A percentile compares a stretch with the other conserved stretches of the same genome.
Conservation (phyloP, 2,329 filamentous ascomycete genomes). For the Pseudonectria foliicola region DNA sequence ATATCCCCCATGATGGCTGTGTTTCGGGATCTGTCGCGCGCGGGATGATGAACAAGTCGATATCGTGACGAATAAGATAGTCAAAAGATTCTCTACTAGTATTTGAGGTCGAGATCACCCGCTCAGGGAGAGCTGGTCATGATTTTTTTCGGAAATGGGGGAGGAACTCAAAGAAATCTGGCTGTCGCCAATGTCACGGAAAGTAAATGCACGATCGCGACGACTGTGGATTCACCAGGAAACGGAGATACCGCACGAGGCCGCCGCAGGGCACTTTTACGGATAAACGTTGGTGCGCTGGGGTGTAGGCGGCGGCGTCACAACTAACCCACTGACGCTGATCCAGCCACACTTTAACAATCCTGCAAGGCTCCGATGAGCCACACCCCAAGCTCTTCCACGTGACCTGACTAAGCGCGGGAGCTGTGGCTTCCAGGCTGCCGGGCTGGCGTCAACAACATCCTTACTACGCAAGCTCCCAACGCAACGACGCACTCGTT, state of each 20-base stretch:
- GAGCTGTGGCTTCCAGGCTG: constrained; percentile 25
- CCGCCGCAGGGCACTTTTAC: too few relatives aligned
- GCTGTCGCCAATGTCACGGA: too few relatives aligned
- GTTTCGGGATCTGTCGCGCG: constrained; percentile 11
- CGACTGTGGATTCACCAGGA: too few relatives aligned
- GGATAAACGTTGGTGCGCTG: not conserved
- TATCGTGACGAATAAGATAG: constrained; percentile 1
- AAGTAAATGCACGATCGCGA: too few relatives aligned
- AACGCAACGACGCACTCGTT: constrained; percentile 13
- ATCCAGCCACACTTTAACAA: not conserved
- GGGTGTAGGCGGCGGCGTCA: not conserved
- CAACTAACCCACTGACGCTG: not conserved
- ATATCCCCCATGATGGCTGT: constrained; percentile 30
- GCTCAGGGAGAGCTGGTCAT: constrained; percentile 13
- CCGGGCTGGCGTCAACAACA: constrained; percentile 29
- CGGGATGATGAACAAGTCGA: constrained; percentile 3
- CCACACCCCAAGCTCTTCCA: constrained; percentile 10
- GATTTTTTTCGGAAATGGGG: not conserved
- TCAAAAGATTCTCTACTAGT: constrained; percentile 8
- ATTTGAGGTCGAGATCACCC: constrained; percentile 12
- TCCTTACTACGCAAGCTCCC: constrained; percentile 18
- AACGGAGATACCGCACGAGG: too few relatives aligned
- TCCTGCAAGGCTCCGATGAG: constrained; percentile 5
- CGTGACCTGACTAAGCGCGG: constrained; percentile 24
- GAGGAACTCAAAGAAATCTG: too few relatives aligned